Evolutionary conservation across 2,329 filamentous ascomycete genomes (phyloP).

Genomic region (Paecilomyces fulvus): DNA sequence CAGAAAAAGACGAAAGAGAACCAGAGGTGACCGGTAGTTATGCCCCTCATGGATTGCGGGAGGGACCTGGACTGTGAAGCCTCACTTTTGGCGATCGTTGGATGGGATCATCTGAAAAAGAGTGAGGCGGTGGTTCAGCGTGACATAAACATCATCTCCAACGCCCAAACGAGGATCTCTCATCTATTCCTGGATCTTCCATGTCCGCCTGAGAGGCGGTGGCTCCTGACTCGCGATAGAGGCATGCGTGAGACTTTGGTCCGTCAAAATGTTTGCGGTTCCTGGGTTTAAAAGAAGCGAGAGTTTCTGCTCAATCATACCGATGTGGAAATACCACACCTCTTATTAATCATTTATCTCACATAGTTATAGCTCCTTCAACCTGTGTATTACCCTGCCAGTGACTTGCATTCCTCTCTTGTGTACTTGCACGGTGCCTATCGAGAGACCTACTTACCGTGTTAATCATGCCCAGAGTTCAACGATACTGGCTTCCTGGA

Average conservation of each 20-base stretch:
- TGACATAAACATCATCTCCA: not conserved
- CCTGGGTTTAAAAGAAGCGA: not conserved
- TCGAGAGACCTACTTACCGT: conserved; percentile 1
- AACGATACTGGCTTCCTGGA: conserved; percentile 42
- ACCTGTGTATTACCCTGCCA: not conserved
- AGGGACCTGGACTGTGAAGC: not conserved
- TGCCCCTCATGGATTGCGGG: not conserved
- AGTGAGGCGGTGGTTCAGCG: not conserved
- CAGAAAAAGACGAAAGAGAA: not conserved
- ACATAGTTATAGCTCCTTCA: not conserved
- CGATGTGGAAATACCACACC: not conserved
- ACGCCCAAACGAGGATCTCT: not conserved
- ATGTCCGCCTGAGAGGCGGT: not conserved
- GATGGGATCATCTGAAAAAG: not conserved
- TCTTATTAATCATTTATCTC: not conserved
- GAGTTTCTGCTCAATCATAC: not conserved
- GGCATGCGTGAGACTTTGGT: not conserved
- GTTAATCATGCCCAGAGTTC: conserved; percentile 26
- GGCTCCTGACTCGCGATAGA: not conserved
- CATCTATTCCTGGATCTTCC: not conserved
- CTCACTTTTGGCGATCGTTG: not conserved
- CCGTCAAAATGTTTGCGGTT: not conserved
- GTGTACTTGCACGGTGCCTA: not conserved
- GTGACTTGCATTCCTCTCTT: not conserved
- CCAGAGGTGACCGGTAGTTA: not conserved